These are phyloP conservation scores for Pythium periplocum DNA, from an alignment of 352 stramenopile species.

Conservation along the genomic window DNA sequence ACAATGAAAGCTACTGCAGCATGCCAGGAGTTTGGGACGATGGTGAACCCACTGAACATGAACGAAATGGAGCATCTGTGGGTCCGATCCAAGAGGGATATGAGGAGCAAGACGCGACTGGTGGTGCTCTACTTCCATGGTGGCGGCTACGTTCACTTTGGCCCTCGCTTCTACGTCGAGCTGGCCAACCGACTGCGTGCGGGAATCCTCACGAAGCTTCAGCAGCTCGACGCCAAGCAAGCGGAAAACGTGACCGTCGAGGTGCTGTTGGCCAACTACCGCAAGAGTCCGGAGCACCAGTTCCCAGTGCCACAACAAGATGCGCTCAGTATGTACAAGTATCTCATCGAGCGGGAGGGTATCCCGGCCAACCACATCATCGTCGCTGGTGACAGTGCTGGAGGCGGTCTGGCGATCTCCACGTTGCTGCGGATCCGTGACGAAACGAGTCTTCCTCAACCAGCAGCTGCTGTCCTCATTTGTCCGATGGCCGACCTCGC, in stretches of 20 bases:
- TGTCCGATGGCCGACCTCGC: slow-evolving; percentile 6
- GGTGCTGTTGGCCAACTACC: slow-evolving; percentile 20
- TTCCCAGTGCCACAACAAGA: slow-evolving; percentile 12
- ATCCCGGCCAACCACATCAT: slow-evolving; percentile 7
- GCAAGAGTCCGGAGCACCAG: slow-evolving; percentile 17
- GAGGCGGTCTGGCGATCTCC: slow-evolving; percentile 9
- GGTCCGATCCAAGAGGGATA: slow-evolving; percentile 1
- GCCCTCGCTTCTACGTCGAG: slow-evolving; percentile 17
- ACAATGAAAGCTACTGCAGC: slow-evolving; percentile 2
- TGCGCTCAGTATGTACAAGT: slow-evolving; percentile 12
- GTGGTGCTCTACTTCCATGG: slow-evolving; percentile 20
- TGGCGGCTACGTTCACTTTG: slow-evolving; percentile 12
- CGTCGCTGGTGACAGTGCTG: slow-evolving; percentile 17
- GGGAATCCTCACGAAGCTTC: not conserved
- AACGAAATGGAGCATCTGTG: slow-evolving; percentile 24
- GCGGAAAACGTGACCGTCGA: slow-evolving; percentile 6
- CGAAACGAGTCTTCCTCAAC: slow-evolving; percentile 12
- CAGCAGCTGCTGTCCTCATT: not conserved
- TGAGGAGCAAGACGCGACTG: slow-evolving; percentile 3
- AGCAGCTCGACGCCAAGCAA: not conserved
- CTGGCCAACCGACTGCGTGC: slow-evolving; percentile 19
- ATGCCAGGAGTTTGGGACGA: slow-evolving; percentile 6
- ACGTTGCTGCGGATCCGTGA: slow-evolving; percentile 16
- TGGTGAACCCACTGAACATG: slow-evolving; percentile 2
- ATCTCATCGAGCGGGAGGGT: slow-evolving; percentile 3